Evolutionary conservation across 805 yeast species (phyloP), one percentile per base, ranked within the genome.

Genomic region (Wickerhamomyces xylosicus): DNA sequence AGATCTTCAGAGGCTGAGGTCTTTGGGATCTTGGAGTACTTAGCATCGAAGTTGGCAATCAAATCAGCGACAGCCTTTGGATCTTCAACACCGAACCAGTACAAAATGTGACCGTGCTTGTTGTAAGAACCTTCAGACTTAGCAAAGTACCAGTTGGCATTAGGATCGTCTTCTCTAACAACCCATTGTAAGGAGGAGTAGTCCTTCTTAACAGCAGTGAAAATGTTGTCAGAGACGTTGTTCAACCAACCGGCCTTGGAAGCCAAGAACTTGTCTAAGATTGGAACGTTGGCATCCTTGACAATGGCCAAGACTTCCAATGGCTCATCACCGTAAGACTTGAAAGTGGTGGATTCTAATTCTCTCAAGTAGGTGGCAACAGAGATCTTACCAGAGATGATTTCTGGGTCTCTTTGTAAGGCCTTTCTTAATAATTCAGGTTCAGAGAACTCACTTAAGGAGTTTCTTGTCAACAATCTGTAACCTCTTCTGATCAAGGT

Each of bases 401-500:
- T 77, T 45, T 77, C 86, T 3, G 79, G 73, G 57, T 86, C 95
- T 60, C 86, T 74, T 52, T 73, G 71, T 44, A 92, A 69, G 17
- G 87, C 92, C 36, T 71, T 58, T 63, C 95, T 75, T 50, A 92
- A 72, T 39, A 77, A 64, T 55, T 85, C 95, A n/a, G 85, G 74
- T 43, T 79, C 75, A 21, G 62, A 51, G 58, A 89, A 83, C 45
- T 84, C 90, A 31, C 67, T 62, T 39, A 87, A 64, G 18, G 82
- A 73, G 53, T 75, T 72, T 58, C 86, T 77, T 53, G 77, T 79
- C 41, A 81, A 60, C 48, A 92, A 71, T 64, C 85, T 86, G 67
- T 90, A 85, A 46, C 99, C 99, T 63, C 98, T 79, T 73, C 98
- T 83, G 53, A 92, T 87, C 67, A 92, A 72, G 35, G 99, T 92